A percentile compares a stretch with the other conserved stretches of the same genome.
Conservation (phyloP, 2,329 filamentous ascomycete genomes). For the Aureobasidium sp. region DNA sequence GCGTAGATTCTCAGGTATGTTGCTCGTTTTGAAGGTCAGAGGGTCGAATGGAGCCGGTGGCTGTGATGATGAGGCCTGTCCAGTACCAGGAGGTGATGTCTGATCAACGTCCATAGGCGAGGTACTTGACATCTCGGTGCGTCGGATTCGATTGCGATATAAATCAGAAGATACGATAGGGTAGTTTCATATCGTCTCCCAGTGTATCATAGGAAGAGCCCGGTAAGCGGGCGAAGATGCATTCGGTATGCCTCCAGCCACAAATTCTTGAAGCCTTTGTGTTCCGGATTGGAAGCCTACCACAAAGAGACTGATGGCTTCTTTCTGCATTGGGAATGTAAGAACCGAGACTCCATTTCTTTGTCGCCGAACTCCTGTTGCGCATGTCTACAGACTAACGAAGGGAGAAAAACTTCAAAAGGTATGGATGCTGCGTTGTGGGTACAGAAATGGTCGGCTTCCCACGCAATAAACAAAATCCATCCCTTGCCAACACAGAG, state of each 20-base stretch:
- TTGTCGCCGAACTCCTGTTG: background rate
- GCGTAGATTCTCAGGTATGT: background rate
- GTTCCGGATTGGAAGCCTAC: background rate
- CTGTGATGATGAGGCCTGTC: background rate
- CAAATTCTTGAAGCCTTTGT: background rate
- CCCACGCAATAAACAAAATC: too few species aligned
- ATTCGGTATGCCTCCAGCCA: background rate
- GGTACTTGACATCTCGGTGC: background rate
- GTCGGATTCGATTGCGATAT: background rate
- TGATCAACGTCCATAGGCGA: background rate
- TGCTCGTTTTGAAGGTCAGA: background rate
- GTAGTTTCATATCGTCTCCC: background rate
- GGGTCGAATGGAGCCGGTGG: background rate
- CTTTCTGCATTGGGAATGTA: background rate
- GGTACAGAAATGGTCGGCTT: too few species aligned
- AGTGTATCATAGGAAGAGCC: background rate
- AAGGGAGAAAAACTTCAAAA: background rate
- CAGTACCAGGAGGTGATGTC: background rate
- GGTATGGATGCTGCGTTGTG: too few species aligned
- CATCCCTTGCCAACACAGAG: background rate
- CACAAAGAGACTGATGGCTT: background rate
- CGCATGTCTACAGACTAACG: background rate
- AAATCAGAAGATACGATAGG: too few species aligned
- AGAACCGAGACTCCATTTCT: background rate
- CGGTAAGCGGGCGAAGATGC: too few species aligned